A percentile compares a stretch with the other conserved stretches of the same genome.
Conservation (phyloP, 257 asterid species). For the Datura wrightii region DNA sequence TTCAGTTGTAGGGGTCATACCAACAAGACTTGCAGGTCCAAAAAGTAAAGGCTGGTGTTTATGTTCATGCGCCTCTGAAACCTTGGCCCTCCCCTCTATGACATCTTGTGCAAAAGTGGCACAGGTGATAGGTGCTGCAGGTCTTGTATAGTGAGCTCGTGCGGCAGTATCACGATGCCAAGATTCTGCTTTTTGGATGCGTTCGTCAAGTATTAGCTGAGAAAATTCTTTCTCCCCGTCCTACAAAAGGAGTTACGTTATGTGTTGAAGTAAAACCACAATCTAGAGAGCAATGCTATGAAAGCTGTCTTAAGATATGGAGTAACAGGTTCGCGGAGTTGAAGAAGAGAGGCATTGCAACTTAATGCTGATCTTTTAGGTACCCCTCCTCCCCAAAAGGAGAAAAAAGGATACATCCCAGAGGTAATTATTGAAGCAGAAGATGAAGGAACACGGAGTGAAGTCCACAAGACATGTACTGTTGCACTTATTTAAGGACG, state of each 20-base stretch:
- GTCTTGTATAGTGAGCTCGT: constrained; percentile 64
- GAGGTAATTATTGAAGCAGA: background rate
- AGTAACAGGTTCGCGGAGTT: background rate
- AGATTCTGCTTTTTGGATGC: constrained; percentile 78
- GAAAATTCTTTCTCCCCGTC: constrained; percentile 71
- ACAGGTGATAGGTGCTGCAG: constrained; percentile 91
- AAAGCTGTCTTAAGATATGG: background rate
- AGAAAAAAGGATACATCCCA: background rate
- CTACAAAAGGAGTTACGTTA: constrained; percentile 41
- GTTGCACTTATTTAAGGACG: background rate
- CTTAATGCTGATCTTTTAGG: background rate
- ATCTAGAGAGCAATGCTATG: background rate
- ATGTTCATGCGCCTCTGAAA: constrained; percentile 80
- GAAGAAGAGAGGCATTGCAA: background rate
- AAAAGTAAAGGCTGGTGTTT: constrained; percentile 92
- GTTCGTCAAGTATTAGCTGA: constrained; percentile 73
- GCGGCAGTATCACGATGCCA: constrained; percentile 92
- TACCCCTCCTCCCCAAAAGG: background rate
- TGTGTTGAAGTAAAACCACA: background rate
- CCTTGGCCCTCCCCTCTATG: constrained; percentile 81
- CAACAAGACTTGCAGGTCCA: constrained; percentile 90
- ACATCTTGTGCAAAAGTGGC: constrained; percentile 99
- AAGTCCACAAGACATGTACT: background rate
- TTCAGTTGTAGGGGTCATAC: constrained; percentile 79
- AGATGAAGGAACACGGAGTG: background rate